Conservation (phyloP, 352 stramenopile species). For the Thalassiosira exigua region DNA sequence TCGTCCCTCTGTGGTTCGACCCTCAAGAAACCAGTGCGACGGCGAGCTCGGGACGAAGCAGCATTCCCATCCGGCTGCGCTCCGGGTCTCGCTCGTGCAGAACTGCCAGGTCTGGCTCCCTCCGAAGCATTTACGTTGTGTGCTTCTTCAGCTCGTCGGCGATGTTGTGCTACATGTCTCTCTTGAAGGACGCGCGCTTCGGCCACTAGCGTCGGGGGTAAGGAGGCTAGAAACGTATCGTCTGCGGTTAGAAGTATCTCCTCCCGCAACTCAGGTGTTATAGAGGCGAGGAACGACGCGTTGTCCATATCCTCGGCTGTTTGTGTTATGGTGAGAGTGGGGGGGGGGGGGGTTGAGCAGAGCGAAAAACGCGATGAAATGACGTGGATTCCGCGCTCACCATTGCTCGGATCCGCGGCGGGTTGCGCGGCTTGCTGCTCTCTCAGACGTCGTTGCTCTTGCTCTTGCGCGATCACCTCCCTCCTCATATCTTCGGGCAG, state of each 20-base stretch:
- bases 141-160: conserved; percentile 57
- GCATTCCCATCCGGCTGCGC: conserved; percentile 67
- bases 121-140: conserved; percentile 30
- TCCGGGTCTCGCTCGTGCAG: conserved; percentile 1
- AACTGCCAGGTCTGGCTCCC: conserved; percentile 13
- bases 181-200: conserved; percentile 96
- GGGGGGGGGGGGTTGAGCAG: conserved; percentile 1
- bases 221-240: conserved; percentile 92
- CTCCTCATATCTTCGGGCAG: conserved; percentile 96
- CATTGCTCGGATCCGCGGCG: conserved; percentile 91
- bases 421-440: conserved; percentile 83
- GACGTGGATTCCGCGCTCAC: conserved; percentile 74
- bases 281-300: conserved; percentile 95
- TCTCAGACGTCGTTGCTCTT: conserved; percentile 88
- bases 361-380: conserved; percentile 2
- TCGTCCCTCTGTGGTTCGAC: conserved; percentile 71
- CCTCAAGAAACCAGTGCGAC: conserved; percentile 19
- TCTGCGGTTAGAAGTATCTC: conserved; percentile 97
- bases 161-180: conserved; percentile 81
- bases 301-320: conserved; percentile 95
- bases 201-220: conserved; percentile 92
- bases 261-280: conserved; percentile 93
- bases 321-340: conserved; percentile 2
- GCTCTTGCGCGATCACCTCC: conserved; percentile 96
- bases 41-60: conserved; percentile 37